Evolutionary conservation across 2,329 filamentous ascomycete genomes (phyloP), one percentile per base, ranked within the genome.

Genomic region (Fusarium verticillioides): DNA sequence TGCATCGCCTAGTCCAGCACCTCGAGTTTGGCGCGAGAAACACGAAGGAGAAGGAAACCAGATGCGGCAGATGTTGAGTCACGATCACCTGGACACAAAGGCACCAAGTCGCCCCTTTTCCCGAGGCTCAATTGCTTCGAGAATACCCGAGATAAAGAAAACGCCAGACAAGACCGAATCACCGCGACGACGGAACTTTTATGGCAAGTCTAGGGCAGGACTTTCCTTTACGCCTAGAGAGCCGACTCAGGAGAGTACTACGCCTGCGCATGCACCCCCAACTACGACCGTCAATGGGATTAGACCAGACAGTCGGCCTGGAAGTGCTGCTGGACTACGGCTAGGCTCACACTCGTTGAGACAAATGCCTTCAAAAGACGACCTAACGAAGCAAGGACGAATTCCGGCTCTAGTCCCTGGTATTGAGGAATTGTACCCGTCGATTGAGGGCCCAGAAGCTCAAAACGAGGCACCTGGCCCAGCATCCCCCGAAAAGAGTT

Each of bases 1-100:
- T 66, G 86, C 83, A 23, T 88, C 86, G 4, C 87, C 87, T 2
- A 88, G 87, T 61, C 87, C 87, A 1, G 87, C 87, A 2, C 87
- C 87, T 4, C 81, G 87, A 37, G 76, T 81, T 12, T 85, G 85
- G 83, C 83, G 84, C 18, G 75, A 79, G 23, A 79, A 78, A 39
- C 77, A 67, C 11, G 80, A 78, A 3, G 76, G 78, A 1, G 80
- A 82, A 23, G 80, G 84, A 43, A 72, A 65, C 36, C 78, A 77
- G 40, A 69, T 79, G 69, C 78, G 81, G 39, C 76, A 75, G 63
- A 59, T 75, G 21, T 60, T 81, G 19, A 77, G 72, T 11, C 76
- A 77, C 6, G 80, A 81, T 47, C 79, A 79, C 23, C 65, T 83
- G 12, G 80, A 81, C 46, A 79, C 70, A 39, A 80, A 79, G 63